phyloP scores from a whole-genome alignment of 805 yeast species.

The Wickerhamiella dianesei region DNA sequence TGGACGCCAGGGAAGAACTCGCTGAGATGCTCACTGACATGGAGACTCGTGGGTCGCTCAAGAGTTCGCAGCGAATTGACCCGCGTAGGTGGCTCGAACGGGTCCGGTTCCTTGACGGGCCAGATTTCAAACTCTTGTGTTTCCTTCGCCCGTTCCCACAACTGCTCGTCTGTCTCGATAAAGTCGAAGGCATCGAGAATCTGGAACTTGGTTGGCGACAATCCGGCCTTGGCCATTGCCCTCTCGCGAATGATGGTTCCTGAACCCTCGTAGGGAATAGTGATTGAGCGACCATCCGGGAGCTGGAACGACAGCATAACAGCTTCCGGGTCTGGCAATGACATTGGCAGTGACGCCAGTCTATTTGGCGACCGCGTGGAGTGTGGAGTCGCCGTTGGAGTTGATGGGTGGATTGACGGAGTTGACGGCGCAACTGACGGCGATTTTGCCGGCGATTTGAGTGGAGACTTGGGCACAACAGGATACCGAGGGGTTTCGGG shows the following conservation, averaged over 20 bases:
- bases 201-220: conserved; percentile 18
- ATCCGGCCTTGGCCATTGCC: neutral
- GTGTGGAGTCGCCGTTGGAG: no score
- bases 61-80: neutral
- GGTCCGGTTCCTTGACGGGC: neutral
- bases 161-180: conserved; percentile 28
- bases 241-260: neutral
- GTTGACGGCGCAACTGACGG: no score
- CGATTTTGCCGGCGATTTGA: no score
- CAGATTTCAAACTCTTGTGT: neutral
- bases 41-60: conserved; percentile 83
- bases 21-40: conserved; percentile 75
- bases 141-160: neutral
- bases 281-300: neutral
- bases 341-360: no score
- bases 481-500: no score
- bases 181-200: conserved; percentile 38
- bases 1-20: conserved; percentile 86
- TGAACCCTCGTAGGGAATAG: neutral
- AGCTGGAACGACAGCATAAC: neutral
- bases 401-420: no score
- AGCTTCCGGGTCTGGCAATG: no score
- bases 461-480: no score
- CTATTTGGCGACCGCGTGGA: no score
- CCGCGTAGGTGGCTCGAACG: neutral